Conservation (phyloP, 805 yeast genomes). For the Diddensiella transvaalensis region DNA sequence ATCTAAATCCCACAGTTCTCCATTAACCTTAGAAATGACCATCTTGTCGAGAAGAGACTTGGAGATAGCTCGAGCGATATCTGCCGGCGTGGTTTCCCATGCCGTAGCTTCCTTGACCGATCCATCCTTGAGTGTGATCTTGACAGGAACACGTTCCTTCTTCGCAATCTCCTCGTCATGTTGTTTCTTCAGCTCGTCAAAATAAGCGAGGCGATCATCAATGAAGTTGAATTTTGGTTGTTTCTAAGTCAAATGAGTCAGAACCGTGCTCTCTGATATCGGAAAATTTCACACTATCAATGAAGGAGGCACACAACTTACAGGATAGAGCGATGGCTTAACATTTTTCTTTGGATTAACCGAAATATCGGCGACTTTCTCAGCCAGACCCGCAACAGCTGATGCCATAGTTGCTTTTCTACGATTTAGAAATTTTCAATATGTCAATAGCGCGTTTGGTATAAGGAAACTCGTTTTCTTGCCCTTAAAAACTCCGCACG, state of each 20-base stretch:
- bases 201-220: slow-evolving; percentile 71
- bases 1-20: slow-evolving; percentile 89
- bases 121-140: slow-evolving; percentile 85
- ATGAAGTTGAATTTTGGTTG: slow-evolving; percentile 84
- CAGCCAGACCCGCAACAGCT: slow-evolving; percentile 8
- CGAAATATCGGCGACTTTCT: slow-evolving; percentile 12
- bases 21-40: slow-evolving; percentile 87
- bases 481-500: too few species aligned
- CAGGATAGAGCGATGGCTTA: slow-evolving; percentile 16
- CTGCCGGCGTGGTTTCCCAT: slow-evolving; percentile 88
- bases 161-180: slow-evolving; percentile 69
- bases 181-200: slow-evolving; percentile 74
- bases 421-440: neutral
- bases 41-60: slow-evolving; percentile 85
- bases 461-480: too few species aligned
- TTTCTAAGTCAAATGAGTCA: slow-evolving; percentile 10
- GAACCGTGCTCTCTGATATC: too few species aligned
- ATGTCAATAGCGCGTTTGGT: neutral
- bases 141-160: slow-evolving; percentile 60
- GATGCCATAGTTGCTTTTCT: slow-evolving; percentile 1
- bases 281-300: neutral
- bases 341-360: slow-evolving; percentile 8
- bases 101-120: slow-evolving; percentile 69
- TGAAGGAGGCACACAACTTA: slow-evolving; percentile 4
- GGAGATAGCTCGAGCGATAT: slow-evolving; percentile 78